Conservation (phyloP, 345 rosid species). For the Moringa oleifera region DNA sequence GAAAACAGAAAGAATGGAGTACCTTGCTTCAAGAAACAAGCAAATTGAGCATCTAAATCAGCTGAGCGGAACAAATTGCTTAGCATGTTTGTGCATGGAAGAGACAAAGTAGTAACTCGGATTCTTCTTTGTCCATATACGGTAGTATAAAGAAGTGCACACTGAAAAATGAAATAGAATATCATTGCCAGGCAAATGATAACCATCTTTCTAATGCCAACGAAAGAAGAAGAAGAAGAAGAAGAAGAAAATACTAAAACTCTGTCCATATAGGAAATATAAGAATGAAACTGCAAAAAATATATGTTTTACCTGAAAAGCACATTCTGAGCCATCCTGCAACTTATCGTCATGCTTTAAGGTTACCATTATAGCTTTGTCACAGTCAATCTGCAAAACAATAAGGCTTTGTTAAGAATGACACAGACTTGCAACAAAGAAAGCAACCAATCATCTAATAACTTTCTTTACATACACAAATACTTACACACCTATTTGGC, state of each 20-base stretch:
- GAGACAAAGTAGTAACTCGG: conserved; percentile 78
- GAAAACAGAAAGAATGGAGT: conserved; percentile 5
- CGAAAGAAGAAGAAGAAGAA: too few species aligned
- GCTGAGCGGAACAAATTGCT: conserved; percentile 90
- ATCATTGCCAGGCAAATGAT: neutral
- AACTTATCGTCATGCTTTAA: conserved; percentile 93
- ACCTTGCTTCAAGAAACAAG: conserved; percentile 98
- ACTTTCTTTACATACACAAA: neutral
- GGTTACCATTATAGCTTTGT: conserved; percentile 88
- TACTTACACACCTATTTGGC: too few species aligned
- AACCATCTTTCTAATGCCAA: neutral
- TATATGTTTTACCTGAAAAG: conserved; percentile 66
- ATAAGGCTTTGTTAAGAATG: conserved; percentile 9
- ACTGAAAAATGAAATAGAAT: conserved; percentile 45
- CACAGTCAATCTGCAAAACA: conserved; percentile 63
- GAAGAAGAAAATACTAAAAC: too few species aligned
- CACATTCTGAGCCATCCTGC: conserved; percentile 90
- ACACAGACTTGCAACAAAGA: too few species aligned
- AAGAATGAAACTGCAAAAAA: conserved; percentile 10
- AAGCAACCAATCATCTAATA: too few species aligned
- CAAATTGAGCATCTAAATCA: conserved; percentile 92
- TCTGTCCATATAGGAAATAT: too few species aligned
- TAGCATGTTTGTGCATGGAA: conserved; percentile 86
- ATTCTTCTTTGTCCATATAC: conserved; percentile 94
- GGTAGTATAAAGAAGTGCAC: conserved; percentile 95